phyloP scores from a whole-genome alignment of 2,329 filamentous ascomycete species.

The Hawksworthiomyces lignivorus region DNA sequence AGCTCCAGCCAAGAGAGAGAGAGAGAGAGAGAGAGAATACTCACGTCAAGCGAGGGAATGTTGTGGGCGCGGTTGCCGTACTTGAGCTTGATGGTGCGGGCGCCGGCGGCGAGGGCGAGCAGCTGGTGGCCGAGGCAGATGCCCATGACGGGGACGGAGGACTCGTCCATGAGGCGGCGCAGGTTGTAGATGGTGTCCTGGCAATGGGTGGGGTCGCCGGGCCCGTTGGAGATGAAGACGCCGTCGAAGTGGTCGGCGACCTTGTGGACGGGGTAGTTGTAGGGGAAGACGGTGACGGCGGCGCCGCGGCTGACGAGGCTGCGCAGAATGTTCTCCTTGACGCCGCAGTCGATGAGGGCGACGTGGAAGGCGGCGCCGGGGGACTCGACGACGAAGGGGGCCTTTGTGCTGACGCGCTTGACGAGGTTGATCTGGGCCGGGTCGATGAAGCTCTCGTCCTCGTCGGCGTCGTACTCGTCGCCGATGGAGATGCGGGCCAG shows the following conservation, averaged over 20 bases:
- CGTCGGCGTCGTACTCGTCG: constrained; percentile 96
- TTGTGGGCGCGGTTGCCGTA: constrained; percentile 99
- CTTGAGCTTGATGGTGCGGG: constrained; percentile 92
- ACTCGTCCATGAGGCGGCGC: constrained; percentile 80
- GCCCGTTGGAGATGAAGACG: constrained; percentile 98
- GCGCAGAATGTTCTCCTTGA: constrained; percentile 99
- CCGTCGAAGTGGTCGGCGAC: constrained; percentile 96
- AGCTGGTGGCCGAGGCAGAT: constrained; percentile 98
- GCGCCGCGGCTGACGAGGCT: constrained; percentile 87
- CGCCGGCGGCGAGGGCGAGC: constrained; percentile 80
- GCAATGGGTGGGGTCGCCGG: constrained; percentile 96
- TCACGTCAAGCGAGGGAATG: constrained; percentile 77
- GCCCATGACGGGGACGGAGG: constrained; percentile 88
- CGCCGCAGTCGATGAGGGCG: constrained; percentile 93
- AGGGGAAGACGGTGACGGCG: constrained; percentile 90
- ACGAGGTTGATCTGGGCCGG: constrained; percentile 96
- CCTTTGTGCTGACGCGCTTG: constrained; percentile 93
- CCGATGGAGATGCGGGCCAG: constrained; percentile 90
- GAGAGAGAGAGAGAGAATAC: neutral
- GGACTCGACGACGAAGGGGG: constrained; percentile 89
- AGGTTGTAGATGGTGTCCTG: constrained; percentile 91
- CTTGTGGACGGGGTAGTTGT: constrained; percentile 97
- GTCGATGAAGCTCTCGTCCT: constrained; percentile 93
- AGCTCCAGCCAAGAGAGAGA: neutral
- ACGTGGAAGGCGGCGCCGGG: constrained; percentile 79